A percentile compares a stretch with the other conserved stretches of the same genome.
Evolutionary conservation across 129 eudicot species (phyloP).

Genomic region (Flaveria bidentis): DNA sequence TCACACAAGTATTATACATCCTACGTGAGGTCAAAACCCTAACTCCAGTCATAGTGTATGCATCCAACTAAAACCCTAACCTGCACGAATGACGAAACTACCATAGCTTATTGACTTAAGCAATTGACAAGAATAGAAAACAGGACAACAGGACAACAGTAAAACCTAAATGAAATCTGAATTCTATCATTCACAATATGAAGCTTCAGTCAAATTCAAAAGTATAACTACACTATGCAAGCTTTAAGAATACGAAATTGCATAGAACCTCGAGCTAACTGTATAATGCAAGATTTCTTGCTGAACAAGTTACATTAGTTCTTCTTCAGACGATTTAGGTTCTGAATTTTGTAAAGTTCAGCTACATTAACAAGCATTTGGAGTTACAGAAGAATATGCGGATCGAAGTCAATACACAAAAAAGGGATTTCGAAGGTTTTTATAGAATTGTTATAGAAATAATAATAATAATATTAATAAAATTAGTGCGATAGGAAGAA

Average conservation of each 20-base stretch:
- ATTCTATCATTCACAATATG: neutral
- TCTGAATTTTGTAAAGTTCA: neutral
- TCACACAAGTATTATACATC: conserved; percentile 19
- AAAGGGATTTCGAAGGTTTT: no score
- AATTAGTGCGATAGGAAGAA: neutral
- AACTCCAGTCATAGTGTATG: conserved; percentile 47
- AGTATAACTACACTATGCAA: neutral
- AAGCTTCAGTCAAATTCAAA: neutral
- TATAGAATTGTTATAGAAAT: no score
- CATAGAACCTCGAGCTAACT: neutral
- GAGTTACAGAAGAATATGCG: neutral
- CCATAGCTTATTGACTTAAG: neutral
- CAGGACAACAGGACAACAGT: neutral
- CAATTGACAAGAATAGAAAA: neutral
- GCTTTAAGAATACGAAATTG: neutral
- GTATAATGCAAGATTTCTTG: neutral
- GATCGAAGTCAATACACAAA: neutral
- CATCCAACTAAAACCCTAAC: conserved; percentile 32
- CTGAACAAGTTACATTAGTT: conserved; percentile 5
- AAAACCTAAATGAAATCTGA: conserved; percentile 23
- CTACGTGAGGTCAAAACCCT: conserved; percentile 43
- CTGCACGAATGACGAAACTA: neutral
- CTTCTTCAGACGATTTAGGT: no score
- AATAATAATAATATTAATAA: no score
- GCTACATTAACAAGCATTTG: neutral